These are phyloP conservation scores for Penicillium carneum DNA, from an alignment of 2,329 filamentous ascomycete species.

Conservation along the genomic window DNA sequence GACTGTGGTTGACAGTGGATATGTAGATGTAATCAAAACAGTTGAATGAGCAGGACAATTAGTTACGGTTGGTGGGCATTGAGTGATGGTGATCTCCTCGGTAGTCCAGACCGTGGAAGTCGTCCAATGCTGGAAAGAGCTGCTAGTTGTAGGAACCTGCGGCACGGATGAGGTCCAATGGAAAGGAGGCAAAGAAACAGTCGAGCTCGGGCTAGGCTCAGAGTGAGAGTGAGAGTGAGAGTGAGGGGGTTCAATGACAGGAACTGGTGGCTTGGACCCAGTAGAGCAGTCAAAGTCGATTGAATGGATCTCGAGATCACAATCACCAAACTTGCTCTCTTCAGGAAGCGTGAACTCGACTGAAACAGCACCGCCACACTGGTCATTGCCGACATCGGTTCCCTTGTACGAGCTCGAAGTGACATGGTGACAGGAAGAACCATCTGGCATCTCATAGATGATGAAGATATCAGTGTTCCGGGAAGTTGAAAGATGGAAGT, in stretches of 20 bases:
- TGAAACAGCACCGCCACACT: constrained; percentile 86
- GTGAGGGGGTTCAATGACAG: not conserved
- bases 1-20: constrained; percentile 65
- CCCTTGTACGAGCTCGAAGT: constrained; percentile 70
- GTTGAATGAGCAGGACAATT: constrained; percentile 61
- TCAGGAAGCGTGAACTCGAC: constrained; percentile 72
- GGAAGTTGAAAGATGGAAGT: constrained; percentile 74
- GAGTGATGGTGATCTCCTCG: constrained; percentile 43
- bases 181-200: not conserved
- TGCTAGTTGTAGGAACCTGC: not conserved
- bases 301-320: constrained; percentile 65
- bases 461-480: constrained; percentile 81
- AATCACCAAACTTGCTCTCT: constrained; percentile 63
- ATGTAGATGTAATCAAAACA: constrained; percentile 59
- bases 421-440: constrained; percentile 78
- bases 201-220: not conserved
- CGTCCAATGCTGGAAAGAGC: constrained; percentile 14
- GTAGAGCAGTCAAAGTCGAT: constrained; percentile 34
- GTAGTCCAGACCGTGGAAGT: constrained; percentile 45
- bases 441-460: constrained; percentile 83
- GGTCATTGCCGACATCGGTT: constrained; percentile 76
- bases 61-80: constrained; percentile 45
- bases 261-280: constrained; percentile 23
- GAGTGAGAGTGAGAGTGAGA: not conserved
- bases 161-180: not conserved